phyloP scores from a whole-genome alignment of 441 rosid species.

The Eruca vesicaria region DNA sequence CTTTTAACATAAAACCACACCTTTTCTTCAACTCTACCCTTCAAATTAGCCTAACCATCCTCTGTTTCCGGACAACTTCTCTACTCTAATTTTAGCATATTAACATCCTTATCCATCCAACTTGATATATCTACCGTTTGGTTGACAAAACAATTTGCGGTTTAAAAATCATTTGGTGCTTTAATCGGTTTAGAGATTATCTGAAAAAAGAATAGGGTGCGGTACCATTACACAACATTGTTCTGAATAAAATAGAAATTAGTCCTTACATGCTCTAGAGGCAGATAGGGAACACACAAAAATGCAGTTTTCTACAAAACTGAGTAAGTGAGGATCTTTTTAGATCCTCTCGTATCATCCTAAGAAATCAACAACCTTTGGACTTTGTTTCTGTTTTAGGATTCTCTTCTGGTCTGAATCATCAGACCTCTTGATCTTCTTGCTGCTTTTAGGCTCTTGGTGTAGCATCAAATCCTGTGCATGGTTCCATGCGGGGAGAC shows the following conservation, averaged over 20 bases:
- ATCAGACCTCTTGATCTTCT: no score
- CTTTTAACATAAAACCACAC: conserved; percentile 26
- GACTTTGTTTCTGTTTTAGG: conserved; percentile 53
- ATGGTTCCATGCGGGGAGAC: no score
- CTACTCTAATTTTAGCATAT: conserved; percentile 26
- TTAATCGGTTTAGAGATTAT: not conserved
- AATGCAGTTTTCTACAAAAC: no score
- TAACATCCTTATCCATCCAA: not conserved
- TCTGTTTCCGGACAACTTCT: not conserved
- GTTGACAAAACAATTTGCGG: not conserved
- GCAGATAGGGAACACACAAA: no score
- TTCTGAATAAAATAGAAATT: no score
- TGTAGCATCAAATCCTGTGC: no score
- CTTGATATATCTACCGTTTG: not conserved
- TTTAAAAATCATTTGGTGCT: not conserved
- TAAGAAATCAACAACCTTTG: conserved; percentile 66
- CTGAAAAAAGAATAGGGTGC: no score
- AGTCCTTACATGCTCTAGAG: no score
- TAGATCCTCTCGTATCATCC: conserved; percentile 33
- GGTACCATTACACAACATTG: no score
- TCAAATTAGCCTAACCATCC: conserved; percentile 28
- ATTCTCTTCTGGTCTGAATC: conserved; percentile 32
- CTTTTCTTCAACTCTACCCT: conserved; percentile 19
- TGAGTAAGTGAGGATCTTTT: conserved; percentile 21
- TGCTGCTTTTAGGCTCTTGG: no score